Conservation (phyloP, 108 stramenopile genomes). For the Skeletonema tropicum region DNA sequence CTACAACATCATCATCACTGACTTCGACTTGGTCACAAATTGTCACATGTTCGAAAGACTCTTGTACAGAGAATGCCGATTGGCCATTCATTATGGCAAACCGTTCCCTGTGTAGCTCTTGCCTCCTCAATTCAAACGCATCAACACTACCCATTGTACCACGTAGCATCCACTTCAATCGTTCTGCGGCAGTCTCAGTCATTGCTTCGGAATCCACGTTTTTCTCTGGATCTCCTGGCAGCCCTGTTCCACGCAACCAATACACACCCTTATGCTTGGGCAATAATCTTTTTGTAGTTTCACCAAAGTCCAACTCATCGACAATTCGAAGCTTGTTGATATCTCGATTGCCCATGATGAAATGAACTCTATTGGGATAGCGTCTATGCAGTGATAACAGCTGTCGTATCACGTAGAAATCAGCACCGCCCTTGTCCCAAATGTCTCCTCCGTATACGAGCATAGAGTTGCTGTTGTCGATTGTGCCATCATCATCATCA, state of each 20-base stretch:
- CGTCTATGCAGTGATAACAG: conserved; percentile 69
- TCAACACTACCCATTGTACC: conserved; percentile 84
- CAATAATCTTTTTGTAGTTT: conserved; percentile 24
- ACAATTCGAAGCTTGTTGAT: conserved; percentile 87
- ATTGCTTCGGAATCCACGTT: background rate
- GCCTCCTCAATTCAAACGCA: conserved; percentile 77
- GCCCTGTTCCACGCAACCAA: conserved; percentile 66
- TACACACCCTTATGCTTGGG: conserved; percentile 69
- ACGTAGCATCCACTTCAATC: conserved; percentile 76
- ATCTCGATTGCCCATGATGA: conserved; percentile 89
- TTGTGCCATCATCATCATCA: conserved; percentile 13
- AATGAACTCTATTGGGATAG: conserved; percentile 77
- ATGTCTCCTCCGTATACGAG: conserved; percentile 72
- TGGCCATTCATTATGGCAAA: conserved; percentile 18
- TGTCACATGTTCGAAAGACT: conserved; percentile 1
- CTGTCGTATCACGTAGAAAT: conserved; percentile 85
- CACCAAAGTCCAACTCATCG: conserved; percentile 60
- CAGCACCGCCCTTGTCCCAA: conserved; percentile 87
- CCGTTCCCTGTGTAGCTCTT: conserved; percentile 61
- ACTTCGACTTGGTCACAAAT: conserved; percentile 13
- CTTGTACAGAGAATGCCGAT: conserved; percentile 10
- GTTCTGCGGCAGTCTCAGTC: conserved; percentile 49
- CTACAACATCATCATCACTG: conserved; percentile 68
- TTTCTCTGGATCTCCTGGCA: conserved; percentile 51
- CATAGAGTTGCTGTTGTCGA: conserved; percentile 11